phyloP scores from a whole-genome alignment of 129 eudicot species.

The sunflower (Helianthus annuus) region HanXRQr2.0-SUNRISE NC_035435.2:65782892-65783391 shows the following conservation, averaged over 20 bases:
- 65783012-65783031: background rate
- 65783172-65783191: slow-evolving; percentile 7
- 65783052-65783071: slow-evolving; percentile 48
- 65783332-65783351: slow-evolving; percentile 99
- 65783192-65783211: slow-evolving; percentile 16
- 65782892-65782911: slow-evolving; percentile 84
- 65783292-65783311: slow-evolving; percentile 92
- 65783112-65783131: slow-evolving; percentile 93
- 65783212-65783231: slow-evolving; percentile 76
- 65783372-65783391: background rate
- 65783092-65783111: slow-evolving; percentile 97
- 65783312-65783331: slow-evolving; percentile 99
- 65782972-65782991: slow-evolving; percentile 56
- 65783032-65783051: background rate
- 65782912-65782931: slow-evolving; percentile 91
- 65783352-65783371: slow-evolving; percentile 97
- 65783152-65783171: slow-evolving; percentile 27
- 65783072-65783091: slow-evolving; percentile 99
- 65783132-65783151: slow-evolving; percentile 86
- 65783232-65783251: slow-evolving; percentile 99
- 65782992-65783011: slow-evolving; percentile 11
- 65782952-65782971: slow-evolving; percentile 88
- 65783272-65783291: slow-evolving; percentile 94
- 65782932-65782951: slow-evolving; percentile 89
- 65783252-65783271: slow-evolving; percentile 98